phyloP scores from a whole-genome alignment of 2,329 filamentous ascomycete genomes.

The Neopestalotiopsis clavispora region DNA sequence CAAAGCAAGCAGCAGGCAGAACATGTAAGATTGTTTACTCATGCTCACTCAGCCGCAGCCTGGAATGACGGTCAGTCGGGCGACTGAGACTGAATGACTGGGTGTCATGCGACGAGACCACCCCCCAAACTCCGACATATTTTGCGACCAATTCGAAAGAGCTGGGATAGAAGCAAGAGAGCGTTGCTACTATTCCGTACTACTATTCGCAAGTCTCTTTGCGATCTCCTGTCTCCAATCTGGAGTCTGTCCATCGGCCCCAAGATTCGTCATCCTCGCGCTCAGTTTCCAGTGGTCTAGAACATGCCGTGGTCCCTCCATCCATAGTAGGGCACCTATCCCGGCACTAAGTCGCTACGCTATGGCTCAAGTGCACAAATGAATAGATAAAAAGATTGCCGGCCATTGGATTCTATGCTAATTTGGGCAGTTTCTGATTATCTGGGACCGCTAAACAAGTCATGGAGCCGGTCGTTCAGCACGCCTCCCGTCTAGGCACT shows the following conservation, averaged over 20 bases:
- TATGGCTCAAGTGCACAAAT: background rate
- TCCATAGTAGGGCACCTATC: slow-evolving; percentile 11
- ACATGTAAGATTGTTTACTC: slow-evolving; percentile 11
- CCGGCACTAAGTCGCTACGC: slow-evolving; percentile 9
- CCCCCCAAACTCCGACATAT: slow-evolving; percentile 1
- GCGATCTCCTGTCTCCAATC: background rate
- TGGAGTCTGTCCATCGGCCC: background rate
- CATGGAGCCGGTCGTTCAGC: background rate
- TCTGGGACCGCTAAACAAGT: background rate
- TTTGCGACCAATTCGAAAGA: slow-evolving; percentile 3
- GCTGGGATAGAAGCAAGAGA: background rate
- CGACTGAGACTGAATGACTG: background rate
- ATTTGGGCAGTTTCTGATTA: background rate
- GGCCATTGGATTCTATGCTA: background rate
- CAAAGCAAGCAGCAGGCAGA: background rate
- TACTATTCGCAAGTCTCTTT: background rate
- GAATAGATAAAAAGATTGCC: background rate
- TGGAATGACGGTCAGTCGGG: slow-evolving; percentile 7
- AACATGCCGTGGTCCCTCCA: background rate
- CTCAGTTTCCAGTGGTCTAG: background rate
- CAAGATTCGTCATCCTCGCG: slow-evolving; percentile 9
- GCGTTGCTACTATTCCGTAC: too few relatives aligned
- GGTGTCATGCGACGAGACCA: background rate
- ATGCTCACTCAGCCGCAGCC: slow-evolving; percentile 10
- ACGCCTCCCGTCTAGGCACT: background rate